phyloP scores from a whole-genome alignment of 2,329 filamentous ascomycete species.

The Lasiodiplodia sp. region DNA sequence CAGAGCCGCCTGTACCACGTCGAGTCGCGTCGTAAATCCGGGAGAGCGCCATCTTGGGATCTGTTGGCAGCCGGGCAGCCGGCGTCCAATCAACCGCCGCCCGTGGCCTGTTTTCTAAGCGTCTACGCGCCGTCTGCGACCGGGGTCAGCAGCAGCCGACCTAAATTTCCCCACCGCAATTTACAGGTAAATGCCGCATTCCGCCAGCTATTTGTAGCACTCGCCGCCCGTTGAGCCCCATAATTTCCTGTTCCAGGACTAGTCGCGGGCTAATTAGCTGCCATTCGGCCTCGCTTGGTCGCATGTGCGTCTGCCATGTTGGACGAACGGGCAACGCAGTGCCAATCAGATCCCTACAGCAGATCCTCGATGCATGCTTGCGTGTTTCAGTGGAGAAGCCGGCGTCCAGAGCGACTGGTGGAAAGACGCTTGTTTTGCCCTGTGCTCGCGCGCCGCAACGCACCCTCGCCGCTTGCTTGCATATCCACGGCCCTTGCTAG shows the following conservation, averaged over 20 bases:
- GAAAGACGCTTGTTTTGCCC: neutral
- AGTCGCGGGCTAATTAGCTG: constrained; percentile 15
- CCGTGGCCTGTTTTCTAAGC: neutral
- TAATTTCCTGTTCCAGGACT: neutral
- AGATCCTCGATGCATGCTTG: constrained; percentile 6
- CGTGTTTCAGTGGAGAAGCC: constrained; percentile 25
- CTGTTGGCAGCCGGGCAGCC: neutral
- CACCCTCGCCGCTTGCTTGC: constrained; percentile 11
- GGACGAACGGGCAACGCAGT: neutral
- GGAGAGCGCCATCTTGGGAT: constrained; percentile 19
- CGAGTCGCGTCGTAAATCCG: constrained; percentile 13
- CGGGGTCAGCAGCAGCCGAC: neutral
- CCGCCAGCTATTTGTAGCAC: neutral
- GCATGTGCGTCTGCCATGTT: constrained; percentile 9
- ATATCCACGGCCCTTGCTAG: neutral
- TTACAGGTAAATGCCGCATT: constrained; percentile 23
- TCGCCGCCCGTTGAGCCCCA: neutral
- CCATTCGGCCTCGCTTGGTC: neutral
- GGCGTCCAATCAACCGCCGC: constrained; percentile 11
- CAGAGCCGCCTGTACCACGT: constrained; percentile 26
- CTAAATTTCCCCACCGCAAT: constrained; percentile 22
- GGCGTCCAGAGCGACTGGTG: constrained; percentile 16
- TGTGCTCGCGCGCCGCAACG: no score
- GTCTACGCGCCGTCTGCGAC: neutral
- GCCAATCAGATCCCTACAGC: constrained; percentile 14